A percentile compares a stretch with the other conserved stretches of the same genome.
Evolutionary conservation across 2,329 filamentous ascomycete genomes (phyloP).

Genomic region (Hirsutella thompsonii): DNA sequence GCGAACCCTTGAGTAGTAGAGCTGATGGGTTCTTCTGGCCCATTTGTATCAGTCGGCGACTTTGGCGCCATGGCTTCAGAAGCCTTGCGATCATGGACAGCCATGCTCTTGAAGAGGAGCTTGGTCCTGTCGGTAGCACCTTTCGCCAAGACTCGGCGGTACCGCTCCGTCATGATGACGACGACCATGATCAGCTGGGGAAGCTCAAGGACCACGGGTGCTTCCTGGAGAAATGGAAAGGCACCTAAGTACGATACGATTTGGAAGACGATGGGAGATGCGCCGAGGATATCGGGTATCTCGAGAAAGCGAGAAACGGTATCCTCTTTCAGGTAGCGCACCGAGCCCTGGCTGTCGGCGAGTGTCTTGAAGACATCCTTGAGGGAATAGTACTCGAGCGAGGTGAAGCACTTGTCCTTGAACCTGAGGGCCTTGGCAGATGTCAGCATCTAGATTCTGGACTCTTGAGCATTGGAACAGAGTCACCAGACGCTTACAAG

Average conservation of each 20-base stretch:
- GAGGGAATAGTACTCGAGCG: constrained; percentile 60
- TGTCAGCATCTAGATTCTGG: not conserved
- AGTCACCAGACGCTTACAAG: constrained; percentile 26
- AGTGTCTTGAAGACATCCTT: constrained; percentile 61
- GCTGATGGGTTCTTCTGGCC: not conserved
- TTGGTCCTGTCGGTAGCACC: constrained; percentile 45
- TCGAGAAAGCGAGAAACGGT: constrained; percentile 61
- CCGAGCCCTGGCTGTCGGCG: constrained; percentile 47
- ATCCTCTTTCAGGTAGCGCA: constrained; percentile 55
- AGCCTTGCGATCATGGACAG: constrained; percentile 53
- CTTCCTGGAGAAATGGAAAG: constrained; percentile 60
- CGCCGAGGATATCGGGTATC: constrained; percentile 56
- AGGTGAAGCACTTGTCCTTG: constrained; percentile 56
- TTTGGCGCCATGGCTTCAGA: constrained; percentile 16
- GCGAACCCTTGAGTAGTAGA: constrained; percentile 27
- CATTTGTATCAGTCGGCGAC: not conserved
- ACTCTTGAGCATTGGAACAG: too few relatives aligned
- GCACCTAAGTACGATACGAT: constrained; percentile 59
- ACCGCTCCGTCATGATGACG: constrained; percentile 59
- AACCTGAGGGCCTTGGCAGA: constrained; percentile 43
- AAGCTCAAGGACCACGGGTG: constrained; percentile 55
- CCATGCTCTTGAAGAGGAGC: constrained; percentile 58
- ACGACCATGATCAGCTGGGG: constrained; percentile 61
- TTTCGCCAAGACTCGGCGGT: constrained; percentile 47
- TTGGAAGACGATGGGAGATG: constrained; percentile 57